Evolutionary conservation across 176 grass and related monocot species (phyloP).

Genomic region (Bromus sterilis): DNA sequence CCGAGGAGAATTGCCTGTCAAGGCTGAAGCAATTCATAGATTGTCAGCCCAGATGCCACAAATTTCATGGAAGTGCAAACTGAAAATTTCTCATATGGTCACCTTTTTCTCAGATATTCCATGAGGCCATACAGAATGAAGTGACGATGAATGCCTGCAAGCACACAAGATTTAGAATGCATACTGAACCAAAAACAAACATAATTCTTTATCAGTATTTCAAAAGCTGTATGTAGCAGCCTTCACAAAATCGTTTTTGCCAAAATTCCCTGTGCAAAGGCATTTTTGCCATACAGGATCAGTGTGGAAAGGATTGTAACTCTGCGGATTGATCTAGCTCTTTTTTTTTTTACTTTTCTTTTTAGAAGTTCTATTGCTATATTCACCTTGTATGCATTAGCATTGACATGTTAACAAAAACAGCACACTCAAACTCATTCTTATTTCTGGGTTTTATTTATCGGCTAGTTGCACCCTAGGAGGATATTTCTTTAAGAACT

Average conservation of each 20-base stretch:
- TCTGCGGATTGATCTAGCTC: neutral
- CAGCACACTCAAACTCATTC: neutral
- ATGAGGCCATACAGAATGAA: slow-evolving; percentile 90
- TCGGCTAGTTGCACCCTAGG: neutral
- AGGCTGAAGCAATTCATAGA: slow-evolving; percentile 44
- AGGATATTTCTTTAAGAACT: neutral
- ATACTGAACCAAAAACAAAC: neutral
- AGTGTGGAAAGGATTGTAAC: neutral
- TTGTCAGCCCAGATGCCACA: neutral
- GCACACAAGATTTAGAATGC: neutral
- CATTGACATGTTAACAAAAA: neutral
- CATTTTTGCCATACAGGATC: neutral
- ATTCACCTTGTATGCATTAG: neutral
- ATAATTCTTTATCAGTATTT: neutral
- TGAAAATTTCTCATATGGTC: neutral
- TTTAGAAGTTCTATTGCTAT: neutral
- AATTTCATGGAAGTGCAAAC: neutral
- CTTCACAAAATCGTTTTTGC: neutral
- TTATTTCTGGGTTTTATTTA: neutral
- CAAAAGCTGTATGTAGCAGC: neutral
- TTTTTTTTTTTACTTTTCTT: neutral
- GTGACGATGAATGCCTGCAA: slow-evolving; percentile 78
- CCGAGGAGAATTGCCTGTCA: slow-evolving; percentile 65
- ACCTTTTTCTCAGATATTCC: slow-evolving; percentile 81
- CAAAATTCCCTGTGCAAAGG: neutral